Base-by-base conservation (phyloP, 1,284 basidiomycete genomes). In the Ceratobasidium sp. region DNA sequence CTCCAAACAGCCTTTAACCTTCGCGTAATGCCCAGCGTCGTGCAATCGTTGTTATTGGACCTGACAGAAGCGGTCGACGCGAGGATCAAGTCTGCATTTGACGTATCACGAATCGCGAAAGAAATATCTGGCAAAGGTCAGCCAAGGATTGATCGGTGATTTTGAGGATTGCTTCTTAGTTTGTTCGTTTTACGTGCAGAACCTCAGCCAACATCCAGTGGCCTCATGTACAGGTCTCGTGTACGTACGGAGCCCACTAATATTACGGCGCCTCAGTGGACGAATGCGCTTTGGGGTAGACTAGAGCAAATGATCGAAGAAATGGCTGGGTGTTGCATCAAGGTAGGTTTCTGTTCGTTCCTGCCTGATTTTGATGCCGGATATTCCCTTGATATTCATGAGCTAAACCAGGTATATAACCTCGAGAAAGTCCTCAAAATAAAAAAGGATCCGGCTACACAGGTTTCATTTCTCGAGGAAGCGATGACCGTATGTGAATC, bases 1-100 rank as follows among this genome's bases (percentile, higher is more conserved):
- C 85, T 98, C 8, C 97, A 98, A 84, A 97, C 95, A 0, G 95
- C 96, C 1, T 92, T 94, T 81, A 98, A 98, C 79, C 87, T 99
- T 6, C 86, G 91, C 28, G 88, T 94, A 6, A 84, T 98, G 2
- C 92, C 96, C 0, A 85, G 89, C 23, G 86, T 98, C 1, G 93
- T 98, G 0, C 88, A 91, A 73, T 89, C 89, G 72, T 86, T 98
- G 0, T 83, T 97, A 16, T 82, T 83, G 3, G 94, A 97, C 78
- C 83, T 98, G 12, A 93, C 91, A 28, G 90, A 94, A 71, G 90
- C 92, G 0, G 91, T 97, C 1, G 91, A 93, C 71, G 85, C 88
- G 39, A 87, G 94, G 4, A 94, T 97, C 65, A 87, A 86, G 21
- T 86, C 84, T 46, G 89, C 94, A 0, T 97, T 98, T 79, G 96